A percentile compares a stretch with the other conserved stretches of the same genome.
phyloP scores from a whole-genome alignment of 306 rosid genomes.

The Fragaria iinumae region DNA sequence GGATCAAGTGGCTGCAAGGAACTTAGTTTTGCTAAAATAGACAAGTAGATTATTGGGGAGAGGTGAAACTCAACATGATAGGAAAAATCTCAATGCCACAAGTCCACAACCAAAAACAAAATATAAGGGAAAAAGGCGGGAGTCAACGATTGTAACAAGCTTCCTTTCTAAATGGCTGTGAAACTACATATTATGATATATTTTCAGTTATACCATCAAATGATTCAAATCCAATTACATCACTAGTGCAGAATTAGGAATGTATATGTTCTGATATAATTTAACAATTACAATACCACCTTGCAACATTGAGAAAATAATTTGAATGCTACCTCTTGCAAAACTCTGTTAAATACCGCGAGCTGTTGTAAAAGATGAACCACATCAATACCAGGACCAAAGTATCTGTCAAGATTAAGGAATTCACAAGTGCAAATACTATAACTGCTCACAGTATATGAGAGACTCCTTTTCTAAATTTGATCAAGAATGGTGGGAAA shows the following conservation, averaged over 20 bases:
- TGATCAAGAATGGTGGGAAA: neutral
- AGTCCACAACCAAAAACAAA: neutral
- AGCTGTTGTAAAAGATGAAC: slow-evolving; percentile 57
- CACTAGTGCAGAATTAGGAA: neutral
- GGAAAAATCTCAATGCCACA: neutral
- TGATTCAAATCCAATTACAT: neutral
- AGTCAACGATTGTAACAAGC: neutral
- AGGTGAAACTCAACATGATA: neutral
- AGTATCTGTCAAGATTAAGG: slow-evolving; percentile 54
- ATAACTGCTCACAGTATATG: neutral
- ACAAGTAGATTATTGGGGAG: neutral
- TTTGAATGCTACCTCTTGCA: slow-evolving; percentile 51
- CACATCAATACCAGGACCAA: slow-evolving; percentile 72
- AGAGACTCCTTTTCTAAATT: neutral
- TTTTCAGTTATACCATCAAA: neutral
- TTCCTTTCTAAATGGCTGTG: neutral
- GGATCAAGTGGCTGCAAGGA: neutral
- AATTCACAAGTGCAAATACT: slow-evolving; percentile 32
- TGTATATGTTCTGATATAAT: neutral
- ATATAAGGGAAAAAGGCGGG: neutral
- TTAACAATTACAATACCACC: neutral
- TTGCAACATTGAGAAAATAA: neutral
- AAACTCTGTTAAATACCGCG: slow-evolving; percentile 45
- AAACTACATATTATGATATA: neutral
- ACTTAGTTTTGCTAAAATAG: neutral